phyloP scores from a whole-genome alignment of 768 basidiomycete genomes.

The Lactarius evosmus region DNA sequence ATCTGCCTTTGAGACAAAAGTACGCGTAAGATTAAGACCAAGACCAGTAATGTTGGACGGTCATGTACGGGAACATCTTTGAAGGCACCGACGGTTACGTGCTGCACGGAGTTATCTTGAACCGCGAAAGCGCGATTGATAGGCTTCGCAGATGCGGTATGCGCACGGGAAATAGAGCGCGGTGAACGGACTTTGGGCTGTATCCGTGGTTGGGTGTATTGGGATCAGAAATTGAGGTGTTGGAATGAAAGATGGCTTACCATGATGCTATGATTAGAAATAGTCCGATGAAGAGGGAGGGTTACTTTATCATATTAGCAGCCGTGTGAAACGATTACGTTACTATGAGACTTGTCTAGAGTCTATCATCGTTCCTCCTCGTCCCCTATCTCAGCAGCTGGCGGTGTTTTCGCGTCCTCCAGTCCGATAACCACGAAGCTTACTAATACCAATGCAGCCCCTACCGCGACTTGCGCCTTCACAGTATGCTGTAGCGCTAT shows the following conservation, averaged over 20 bases:
- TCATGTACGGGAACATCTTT: conserved; percentile 41
- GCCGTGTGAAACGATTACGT: background rate
- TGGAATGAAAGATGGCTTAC: conserved; percentile 15
- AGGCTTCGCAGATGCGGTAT: conserved; percentile 44
- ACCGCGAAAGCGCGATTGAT: conserved; percentile 48
- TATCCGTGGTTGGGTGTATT: background rate
- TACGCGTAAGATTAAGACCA: conserved; percentile 18
- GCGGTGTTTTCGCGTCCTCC: conserved; percentile 40
- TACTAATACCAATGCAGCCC: conserved; percentile 71
- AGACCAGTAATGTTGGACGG: background rate
- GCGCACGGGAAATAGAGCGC: conserved; percentile 47
- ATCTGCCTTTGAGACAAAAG: conserved; percentile 37
- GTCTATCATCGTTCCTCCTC: background rate
- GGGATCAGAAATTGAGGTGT: background rate
- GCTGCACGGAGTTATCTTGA: conserved; percentile 48
- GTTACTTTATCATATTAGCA: background rate
- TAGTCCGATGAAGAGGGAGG: conserved; percentile 1
- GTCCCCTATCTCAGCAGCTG: conserved; percentile 10
- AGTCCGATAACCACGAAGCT: conserved; percentile 76
- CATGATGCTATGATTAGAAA: conserved; percentile 6
- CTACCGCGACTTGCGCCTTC: conserved; percentile 58
- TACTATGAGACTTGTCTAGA: background rate
- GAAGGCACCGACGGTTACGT: conserved; percentile 45
- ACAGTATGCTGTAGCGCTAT: conserved; percentile 58
- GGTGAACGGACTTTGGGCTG: conserved; percentile 40